Conservation (phyloP, 108 stramenopile genomes). For the Parietichytrium sp. region DNA sequence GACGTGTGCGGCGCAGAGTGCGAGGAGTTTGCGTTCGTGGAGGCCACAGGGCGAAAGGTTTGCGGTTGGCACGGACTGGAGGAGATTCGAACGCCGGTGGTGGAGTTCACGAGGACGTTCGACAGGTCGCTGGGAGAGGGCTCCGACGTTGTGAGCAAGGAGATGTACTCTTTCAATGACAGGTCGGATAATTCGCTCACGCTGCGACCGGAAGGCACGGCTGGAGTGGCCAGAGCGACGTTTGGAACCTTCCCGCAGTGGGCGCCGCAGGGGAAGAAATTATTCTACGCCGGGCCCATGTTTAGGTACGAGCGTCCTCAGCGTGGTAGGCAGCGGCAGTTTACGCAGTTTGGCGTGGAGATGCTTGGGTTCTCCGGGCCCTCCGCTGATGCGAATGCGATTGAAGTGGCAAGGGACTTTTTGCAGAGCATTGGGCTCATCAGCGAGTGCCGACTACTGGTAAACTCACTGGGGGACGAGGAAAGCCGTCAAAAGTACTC, state of each 20-base stretch:
- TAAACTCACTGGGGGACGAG: constrained; percentile 8
- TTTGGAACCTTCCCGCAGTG: not conserved
- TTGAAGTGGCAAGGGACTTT: not conserved
- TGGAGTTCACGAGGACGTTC: constrained; percentile 4
- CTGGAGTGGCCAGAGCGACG: not conserved
- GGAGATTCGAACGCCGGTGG: constrained; percentile 22
- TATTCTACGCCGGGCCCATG: constrained; percentile 29
- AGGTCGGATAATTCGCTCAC: not conserved
- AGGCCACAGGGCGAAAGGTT: not conserved
- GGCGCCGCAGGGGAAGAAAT: not conserved
- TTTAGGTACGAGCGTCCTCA: constrained; percentile 38
- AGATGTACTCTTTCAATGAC: constrained; percentile 7
- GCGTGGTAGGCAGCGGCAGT: constrained; percentile 22
- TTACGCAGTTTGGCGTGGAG: constrained; percentile 37
- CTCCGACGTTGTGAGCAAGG: constrained; percentile 34
- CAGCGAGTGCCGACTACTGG: not conserved
- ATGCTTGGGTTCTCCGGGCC: not conserved
- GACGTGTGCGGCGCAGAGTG: constrained; percentile 9
- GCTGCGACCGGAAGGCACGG: constrained; percentile 16
- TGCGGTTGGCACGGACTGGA: not conserved
- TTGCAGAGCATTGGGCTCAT: not conserved
- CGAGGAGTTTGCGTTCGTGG: not conserved
- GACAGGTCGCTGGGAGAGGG: constrained; percentile 12
- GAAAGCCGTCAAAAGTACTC: not conserved
- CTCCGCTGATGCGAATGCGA: not conserved